Conservation (phyloP, 441 rosid genomes). For the Populus hybrid region DNA sequence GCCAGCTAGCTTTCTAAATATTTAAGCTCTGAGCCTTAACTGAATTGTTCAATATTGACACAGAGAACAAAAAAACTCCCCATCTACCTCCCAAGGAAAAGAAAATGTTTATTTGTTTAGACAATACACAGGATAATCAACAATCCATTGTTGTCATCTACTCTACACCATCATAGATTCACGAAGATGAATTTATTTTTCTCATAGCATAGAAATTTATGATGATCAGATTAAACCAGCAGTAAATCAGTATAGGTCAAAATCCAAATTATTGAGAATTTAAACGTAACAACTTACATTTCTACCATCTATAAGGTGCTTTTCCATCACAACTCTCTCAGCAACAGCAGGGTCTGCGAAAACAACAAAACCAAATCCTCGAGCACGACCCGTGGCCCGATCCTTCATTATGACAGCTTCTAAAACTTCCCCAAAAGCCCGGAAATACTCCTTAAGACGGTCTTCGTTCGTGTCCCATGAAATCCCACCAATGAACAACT, state of each 20-base stretch:
- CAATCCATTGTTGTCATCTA: conserved; percentile 13
- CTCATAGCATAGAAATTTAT: background rate
- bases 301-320: conserved; percentile 82
- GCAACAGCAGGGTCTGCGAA: conserved; percentile 85
- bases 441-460: conserved; percentile 73
- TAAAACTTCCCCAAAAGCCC: conserved; percentile 72
- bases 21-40: background rate
- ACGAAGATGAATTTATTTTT: background rate
- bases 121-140: background rate
- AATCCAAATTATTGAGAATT: background rate
- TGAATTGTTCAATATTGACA: conserved; percentile 20
- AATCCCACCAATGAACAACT: conserved; percentile 87
- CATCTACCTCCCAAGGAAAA: background rate
- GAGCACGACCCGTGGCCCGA: conserved; percentile 90
- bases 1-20: background rate
- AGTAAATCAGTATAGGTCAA: conserved; percentile 16
- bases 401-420: conserved; percentile 94
- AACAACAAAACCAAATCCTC: conserved; percentile 92
- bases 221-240: background rate
- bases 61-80: background rate
- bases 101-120: background rate
- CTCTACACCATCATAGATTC: conserved; percentile 5
- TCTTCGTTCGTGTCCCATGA: conserved; percentile 96
- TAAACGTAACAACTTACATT: conserved; percentile 43
- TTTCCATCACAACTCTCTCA: conserved; percentile 67